Conservation (phyloP, 2,329 filamentous ascomycete genomes). For the Neonectria faginata region DNA sequence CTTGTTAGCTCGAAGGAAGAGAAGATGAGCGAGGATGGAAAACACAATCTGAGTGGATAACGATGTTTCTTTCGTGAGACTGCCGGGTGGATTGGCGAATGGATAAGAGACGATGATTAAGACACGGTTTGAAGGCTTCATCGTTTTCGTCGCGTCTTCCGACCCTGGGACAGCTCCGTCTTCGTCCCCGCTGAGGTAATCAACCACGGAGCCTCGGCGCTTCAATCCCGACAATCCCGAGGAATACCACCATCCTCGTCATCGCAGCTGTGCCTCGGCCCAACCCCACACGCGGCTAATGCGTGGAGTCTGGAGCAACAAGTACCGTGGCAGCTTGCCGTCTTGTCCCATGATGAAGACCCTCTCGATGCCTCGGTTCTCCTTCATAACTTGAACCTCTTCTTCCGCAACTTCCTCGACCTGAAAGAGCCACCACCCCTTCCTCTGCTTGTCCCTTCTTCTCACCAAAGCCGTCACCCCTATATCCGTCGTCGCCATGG, state of each 20-base stretch:
- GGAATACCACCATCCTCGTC: conserved; percentile 20
- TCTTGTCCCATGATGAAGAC: conserved; percentile 27
- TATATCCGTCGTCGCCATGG: conserved; percentile 66
- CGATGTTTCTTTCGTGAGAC: not conserved
- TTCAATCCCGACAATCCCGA: conserved; percentile 20
- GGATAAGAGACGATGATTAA: not conserved
- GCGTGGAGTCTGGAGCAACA: conserved; percentile 16
- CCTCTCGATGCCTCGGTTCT: conserved; percentile 41
- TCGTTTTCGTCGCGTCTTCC: not conserved
- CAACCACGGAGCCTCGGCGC: conserved; percentile 35
- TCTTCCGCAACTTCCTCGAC: conserved; percentile 7
- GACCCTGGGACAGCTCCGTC: not conserved
- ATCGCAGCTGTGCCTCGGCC: conserved; percentile 44
- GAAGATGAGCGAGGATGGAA: not conserved
- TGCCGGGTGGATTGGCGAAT: not conserved
- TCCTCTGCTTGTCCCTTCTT: conserved; percentile 8
- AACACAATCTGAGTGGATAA: too few species aligned
- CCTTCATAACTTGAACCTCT: conserved; percentile 32
- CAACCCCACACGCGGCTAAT: conserved; percentile 43
- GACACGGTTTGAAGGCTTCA: not conserved
- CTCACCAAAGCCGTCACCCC: conserved; percentile 10
- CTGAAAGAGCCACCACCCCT: conserved; percentile 17
- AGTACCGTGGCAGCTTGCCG: conserved; percentile 41
- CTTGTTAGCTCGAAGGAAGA: not conserved
- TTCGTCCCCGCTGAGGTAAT: conserved; percentile 26